Evolutionary conservation across 768 basidiomycete species (phyloP).

Genomic region (Xerocomus potaroensis): DNA sequence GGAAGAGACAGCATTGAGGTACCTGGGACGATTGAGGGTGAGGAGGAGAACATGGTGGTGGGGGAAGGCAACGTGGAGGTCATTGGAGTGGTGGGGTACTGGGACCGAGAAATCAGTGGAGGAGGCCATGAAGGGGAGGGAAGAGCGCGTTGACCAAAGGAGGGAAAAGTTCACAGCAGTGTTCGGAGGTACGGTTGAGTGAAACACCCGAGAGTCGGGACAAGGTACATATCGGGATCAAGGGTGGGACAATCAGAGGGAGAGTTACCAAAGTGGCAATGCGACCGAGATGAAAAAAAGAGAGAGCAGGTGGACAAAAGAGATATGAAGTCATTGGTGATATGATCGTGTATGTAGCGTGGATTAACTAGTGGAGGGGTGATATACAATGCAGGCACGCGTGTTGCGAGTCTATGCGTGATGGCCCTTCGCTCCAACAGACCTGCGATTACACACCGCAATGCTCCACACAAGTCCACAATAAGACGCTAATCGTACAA

Average conservation of each 20-base stretch:
- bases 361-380: conserved; percentile 7
- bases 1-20: conserved; percentile 72
- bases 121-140: no score
- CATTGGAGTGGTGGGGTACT: conserved; percentile 36
- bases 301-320: no score
- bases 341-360: conserved; percentile 8
- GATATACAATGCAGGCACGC: conserved; percentile 28
- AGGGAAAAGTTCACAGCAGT: background rate
- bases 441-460: conserved; percentile 21
- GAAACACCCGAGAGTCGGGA: conserved; percentile 26
- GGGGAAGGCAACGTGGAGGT: conserved; percentile 41
- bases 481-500: conserved; percentile 26
- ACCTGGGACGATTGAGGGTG: conserved; percentile 62
- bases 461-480: conserved; percentile 13
- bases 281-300: conserved; percentile 28
- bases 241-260: background rate
- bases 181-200: background rate
- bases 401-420: conserved; percentile 23
- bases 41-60: conserved; percentile 49
- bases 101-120: no score
- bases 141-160: no score
- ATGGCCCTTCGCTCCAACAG: conserved; percentile 13
- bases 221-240: conserved; percentile 19
- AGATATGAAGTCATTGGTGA: conserved; percentile 27
- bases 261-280: background rate